Evolutionary conservation across 1,284 basidiomycete genomes (phyloP).

Genomic region (Heterobasidion occidentale): DNA sequence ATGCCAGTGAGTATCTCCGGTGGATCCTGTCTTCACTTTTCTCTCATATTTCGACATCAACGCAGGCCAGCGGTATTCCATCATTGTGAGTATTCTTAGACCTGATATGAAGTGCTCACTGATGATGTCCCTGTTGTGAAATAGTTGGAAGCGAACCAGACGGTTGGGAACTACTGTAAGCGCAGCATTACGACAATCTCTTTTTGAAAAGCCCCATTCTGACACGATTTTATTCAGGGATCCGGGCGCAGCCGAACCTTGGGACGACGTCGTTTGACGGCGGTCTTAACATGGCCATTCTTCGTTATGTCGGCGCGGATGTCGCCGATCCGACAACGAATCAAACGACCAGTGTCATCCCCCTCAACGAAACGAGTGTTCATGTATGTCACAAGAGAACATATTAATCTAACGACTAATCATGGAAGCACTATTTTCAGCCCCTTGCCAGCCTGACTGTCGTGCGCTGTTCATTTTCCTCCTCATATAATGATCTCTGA

Average conservation of each 20-base stretch:
- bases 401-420: neutral
- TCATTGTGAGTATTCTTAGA: slow-evolving; percentile 19
- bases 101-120: slow-evolving; percentile 4
- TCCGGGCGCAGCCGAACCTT: slow-evolving; percentile 10
- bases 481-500: neutral
- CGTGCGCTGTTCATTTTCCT: too few species aligned
- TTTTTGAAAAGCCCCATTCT: neutral
- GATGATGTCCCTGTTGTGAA: neutral
- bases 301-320: slow-evolving; percentile 43
- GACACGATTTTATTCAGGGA: slow-evolving; percentile 12
- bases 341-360: slow-evolving; percentile 13
- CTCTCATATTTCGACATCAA: neutral
- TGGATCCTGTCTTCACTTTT: neutral
- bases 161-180: slow-evolving; percentile 32
- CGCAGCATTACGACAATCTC: too few species aligned
- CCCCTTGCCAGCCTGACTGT: neutral
- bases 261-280: slow-evolving; percentile 15
- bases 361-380: slow-evolving; percentile 22
- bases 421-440: neutral
- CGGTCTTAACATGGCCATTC: slow-evolving; percentile 41
- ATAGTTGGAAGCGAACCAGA: slow-evolving; percentile 27
- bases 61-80: slow-evolving; percentile 28
- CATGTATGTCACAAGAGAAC: slow-evolving; percentile 6
- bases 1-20: slow-evolving; percentile 15
- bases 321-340: slow-evolving; percentile 33